Evolutionary conservation across 169 alveolate genomes (phyloP).

Genomic region (Cystoisospora suis): DNA sequence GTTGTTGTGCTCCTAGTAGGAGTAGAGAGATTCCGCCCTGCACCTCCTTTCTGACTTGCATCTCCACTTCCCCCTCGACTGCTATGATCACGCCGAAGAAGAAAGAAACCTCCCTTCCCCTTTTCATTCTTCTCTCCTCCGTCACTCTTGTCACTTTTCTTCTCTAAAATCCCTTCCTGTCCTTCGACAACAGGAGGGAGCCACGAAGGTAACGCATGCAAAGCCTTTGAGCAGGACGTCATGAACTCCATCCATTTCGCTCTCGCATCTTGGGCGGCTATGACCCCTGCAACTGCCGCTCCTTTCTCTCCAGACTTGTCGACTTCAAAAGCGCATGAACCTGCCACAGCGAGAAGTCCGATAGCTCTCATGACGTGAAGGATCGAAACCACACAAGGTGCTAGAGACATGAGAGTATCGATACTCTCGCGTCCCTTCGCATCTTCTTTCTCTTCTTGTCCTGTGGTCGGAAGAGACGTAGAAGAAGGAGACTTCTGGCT

Average conservation of each 20-base stretch:
- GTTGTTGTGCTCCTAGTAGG: no score
- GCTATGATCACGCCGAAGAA: neutral
- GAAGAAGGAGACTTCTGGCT: no score
- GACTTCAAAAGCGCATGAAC: neutral
- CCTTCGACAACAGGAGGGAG: constrained; percentile 1
- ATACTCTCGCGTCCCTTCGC: neutral
- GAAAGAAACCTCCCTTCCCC: neutral
- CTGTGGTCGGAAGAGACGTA: neutral
- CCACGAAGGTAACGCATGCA: constrained; percentile 8
- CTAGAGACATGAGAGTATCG: neutral
- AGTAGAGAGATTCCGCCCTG: neutral
- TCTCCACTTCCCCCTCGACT: neutral
- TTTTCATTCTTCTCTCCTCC: neutral
- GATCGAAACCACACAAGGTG: neutral
- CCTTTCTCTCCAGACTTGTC: neutral
- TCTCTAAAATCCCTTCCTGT: neutral
- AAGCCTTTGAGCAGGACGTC: neutral
- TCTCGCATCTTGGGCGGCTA: neutral
- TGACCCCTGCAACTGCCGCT: neutral
- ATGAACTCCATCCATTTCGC: neutral
- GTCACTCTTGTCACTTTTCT: neutral
- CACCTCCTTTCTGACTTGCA: neutral
- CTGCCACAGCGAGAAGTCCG: neutral
- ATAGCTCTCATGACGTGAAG: neutral
- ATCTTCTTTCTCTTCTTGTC: no score